Evolutionary conservation across 2,329 filamentous ascomycete species (phyloP).

Genomic region (Colletotrichum filicis): DNA sequence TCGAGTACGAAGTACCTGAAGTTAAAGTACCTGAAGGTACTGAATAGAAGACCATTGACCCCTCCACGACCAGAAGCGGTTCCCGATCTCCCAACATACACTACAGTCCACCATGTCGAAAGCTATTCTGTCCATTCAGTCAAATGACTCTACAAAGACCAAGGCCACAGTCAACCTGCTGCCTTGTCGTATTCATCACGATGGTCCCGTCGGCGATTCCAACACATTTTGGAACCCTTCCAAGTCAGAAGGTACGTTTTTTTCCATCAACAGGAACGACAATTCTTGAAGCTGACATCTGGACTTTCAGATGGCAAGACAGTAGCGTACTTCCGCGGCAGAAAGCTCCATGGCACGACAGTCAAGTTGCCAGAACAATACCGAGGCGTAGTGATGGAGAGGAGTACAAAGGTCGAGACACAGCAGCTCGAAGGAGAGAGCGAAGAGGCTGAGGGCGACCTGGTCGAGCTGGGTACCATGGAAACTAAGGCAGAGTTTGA

Average conservation of each 20-base stretch:
- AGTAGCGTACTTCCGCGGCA: slow-evolving; percentile 80
- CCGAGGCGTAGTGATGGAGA: slow-evolving; percentile 69
- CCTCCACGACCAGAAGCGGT: neutral
- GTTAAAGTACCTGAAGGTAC: too few relatives aligned
- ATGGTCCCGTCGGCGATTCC: slow-evolving; percentile 74
- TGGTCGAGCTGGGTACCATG: slow-evolving; percentile 62
- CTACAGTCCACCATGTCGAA: slow-evolving; percentile 48
- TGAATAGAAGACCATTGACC: neutral
- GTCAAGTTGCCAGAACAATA: slow-evolving; percentile 79
- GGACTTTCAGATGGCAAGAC: slow-evolving; percentile 57
- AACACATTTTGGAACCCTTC: slow-evolving; percentile 77
- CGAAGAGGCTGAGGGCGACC: slow-evolving; percentile 56
- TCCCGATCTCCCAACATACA: neutral
- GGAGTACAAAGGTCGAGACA: slow-evolving; percentile 49
- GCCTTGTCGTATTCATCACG: slow-evolving; percentile 83
- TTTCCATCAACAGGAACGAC: neutral
- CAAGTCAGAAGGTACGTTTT: slow-evolving; percentile 53
- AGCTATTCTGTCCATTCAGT: slow-evolving; percentile 53
- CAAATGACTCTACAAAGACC: slow-evolving; percentile 35
- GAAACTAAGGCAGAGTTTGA: slow-evolving; percentile 77
- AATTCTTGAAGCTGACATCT: slow-evolving; percentile 17
- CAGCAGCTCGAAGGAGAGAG: slow-evolving; percentile 48
- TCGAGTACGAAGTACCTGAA: neutral
- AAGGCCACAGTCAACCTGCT: slow-evolving; percentile 76
- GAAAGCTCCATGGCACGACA: slow-evolving; percentile 77